Conservation (phyloP, 2,329 filamentous ascomycete species). For the Sporothrix brunneoviolacea region DNA sequence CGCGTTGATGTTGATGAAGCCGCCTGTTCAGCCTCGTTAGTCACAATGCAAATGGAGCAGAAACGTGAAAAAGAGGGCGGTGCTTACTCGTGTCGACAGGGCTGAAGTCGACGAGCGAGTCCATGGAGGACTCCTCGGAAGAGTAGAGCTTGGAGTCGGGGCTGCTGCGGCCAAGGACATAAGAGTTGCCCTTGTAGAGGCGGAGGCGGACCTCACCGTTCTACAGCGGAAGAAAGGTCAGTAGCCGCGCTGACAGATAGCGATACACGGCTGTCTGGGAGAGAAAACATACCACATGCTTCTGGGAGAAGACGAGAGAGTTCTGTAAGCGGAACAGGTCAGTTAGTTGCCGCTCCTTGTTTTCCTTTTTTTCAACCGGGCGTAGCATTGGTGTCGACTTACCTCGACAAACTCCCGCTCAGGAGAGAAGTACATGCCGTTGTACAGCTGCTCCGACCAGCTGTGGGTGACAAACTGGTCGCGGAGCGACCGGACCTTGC, state of each 20-base stretch:
- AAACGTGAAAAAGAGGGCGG: no score
- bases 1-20: slow-evolving; percentile 63
- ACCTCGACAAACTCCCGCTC: slow-evolving; percentile 53
- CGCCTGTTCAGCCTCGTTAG: no score
- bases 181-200: slow-evolving; percentile 36
- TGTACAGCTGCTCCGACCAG: slow-evolving; percentile 41
- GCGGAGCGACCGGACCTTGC: slow-evolving; percentile 50
- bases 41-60: no score
- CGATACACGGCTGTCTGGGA: no score
- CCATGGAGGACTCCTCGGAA: slow-evolving; percentile 44
- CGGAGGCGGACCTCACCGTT: slow-evolving; percentile 33
- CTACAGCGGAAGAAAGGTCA: no score
- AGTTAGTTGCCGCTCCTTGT: no score
- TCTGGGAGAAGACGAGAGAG: slow-evolving; percentile 54
- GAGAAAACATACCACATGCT: no score
- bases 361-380: no score
- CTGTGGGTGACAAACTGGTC: slow-evolving; percentile 50
- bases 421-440: slow-evolving; percentile 46
- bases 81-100: slow-evolving; percentile 36
- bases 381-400: no score
- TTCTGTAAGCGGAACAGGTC: no score
- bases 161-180: slow-evolving; percentile 40
- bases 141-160: slow-evolving; percentile 45
- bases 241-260: no score
- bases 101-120: slow-evolving; percentile 38